Base-by-base conservation (phyloP, 169 alveolate species). In the Plasmodium gallinaceum region DNA sequence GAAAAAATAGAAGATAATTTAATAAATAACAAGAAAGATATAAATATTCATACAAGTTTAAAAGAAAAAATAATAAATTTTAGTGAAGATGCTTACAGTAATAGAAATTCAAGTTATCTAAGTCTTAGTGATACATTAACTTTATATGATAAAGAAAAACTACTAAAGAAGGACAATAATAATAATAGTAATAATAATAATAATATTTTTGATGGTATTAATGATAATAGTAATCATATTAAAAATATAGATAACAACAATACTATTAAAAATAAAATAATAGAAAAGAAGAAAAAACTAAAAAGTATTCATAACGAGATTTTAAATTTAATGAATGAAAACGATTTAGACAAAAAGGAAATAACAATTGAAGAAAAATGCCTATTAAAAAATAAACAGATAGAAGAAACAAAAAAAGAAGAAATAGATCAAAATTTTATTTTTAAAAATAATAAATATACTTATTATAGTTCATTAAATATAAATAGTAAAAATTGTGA, bases 291-390 rank as follows among this genome's bases (percentile, higher is more conserved):
- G 76, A 52, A 43, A 78, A 78, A 62, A 69, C 62, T 78, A 22
- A 78, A 51, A 57, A 78, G 89, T 45, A 78, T 78, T 52, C 89
- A 78, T 70, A 78, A 66, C 80, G 76, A 78, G 14, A 64, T 78
- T 58, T 78, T 78, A 69, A 39, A 45, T 20, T 58, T 78, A 39
- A 78, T 58, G 51, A 66, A 70, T 6, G 75, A 70, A n/a, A 78
- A 78, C 51, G 64, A 54, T 24, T 10, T 65, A 74, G 24, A 51
- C 5, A 32, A 16, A 18, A 51, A 12, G 7, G 58, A 61, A 72
- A 5, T 39, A 12, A 45, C 14, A 48, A 37, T 16, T 48, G 61
- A 42, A 39, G 83, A 37, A 64, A 14, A 64, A 10, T 7, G 45
- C 26, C 2, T 5, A 0, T 16, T 18, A 57, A 9, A 1, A 16